Percentiles rank a stretch among this genome's conserved stretches.
Conservation (phyloP, 768 basidiomycete species). For the Cystofilobasidium bisporidii region DNA sequence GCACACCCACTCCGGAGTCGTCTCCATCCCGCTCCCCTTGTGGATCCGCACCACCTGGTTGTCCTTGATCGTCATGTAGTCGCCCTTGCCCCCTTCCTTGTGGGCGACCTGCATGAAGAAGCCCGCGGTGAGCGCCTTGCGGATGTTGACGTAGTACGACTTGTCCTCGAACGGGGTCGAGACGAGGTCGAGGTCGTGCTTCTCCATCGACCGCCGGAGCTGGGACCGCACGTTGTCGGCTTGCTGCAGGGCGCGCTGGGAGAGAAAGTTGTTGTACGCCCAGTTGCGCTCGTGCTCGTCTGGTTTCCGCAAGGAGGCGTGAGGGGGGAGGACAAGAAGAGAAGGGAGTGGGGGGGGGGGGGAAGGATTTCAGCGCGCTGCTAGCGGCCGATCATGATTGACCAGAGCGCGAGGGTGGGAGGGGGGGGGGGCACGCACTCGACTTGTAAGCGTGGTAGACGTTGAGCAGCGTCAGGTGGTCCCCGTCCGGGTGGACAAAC, state of each 20-base stretch:
- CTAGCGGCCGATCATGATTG: too few relatives aligned
- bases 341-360: too few relatives aligned
- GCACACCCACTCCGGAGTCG: constrained; percentile 48
- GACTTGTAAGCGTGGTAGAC: constrained; percentile 84
- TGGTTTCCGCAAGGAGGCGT: constrained; percentile 33
- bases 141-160: constrained; percentile 58
- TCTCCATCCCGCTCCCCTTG: constrained; percentile 26
- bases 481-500: constrained; percentile 86
- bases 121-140: constrained; percentile 75
- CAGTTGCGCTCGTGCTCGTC: constrained; percentile 73
- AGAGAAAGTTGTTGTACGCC: constrained; percentile 85
- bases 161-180: constrained; percentile 56
- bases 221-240: constrained; percentile 91
- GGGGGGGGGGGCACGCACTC: constrained; percentile 47
- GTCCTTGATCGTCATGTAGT: constrained; percentile 87
- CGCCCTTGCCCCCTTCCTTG: constrained; percentile 78
- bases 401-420: too few relatives aligned
- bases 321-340: background rate
- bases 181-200: constrained; percentile 64
- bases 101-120: constrained; percentile 99
- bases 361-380: too few relatives aligned
- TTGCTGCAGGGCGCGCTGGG: constrained; percentile 67
- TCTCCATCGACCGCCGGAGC: constrained; percentile 82
- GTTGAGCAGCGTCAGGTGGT: constrained; percentile 87
- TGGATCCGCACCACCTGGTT: constrained; percentile 42